Conservation (phyloP, 768 basidiomycete species). For the Boletus rex-veris region DNA sequence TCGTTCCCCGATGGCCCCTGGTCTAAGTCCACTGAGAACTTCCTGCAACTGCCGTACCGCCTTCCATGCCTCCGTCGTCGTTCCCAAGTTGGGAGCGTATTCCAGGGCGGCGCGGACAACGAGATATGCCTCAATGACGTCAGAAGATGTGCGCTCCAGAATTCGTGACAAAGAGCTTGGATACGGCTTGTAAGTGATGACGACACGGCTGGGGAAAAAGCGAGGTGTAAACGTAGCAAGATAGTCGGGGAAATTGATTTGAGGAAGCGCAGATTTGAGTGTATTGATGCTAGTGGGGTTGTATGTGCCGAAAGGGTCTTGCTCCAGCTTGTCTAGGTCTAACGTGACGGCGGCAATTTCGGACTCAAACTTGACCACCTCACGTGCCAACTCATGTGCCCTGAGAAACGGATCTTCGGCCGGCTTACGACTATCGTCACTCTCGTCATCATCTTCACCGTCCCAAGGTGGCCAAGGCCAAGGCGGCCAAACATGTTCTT, state of each 20-base stretch:
- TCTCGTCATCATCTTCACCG: slow-evolving; percentile 51
- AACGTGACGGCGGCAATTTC: slow-evolving; percentile 74
- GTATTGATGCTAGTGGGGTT: slow-evolving; percentile 75
- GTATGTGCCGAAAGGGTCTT: slow-evolving; percentile 85
- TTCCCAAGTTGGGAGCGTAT: slow-evolving; percentile 69
- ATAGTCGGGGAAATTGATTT: slow-evolving; percentile 83
- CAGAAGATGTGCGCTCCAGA: slow-evolving; percentile 59
- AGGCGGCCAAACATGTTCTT: slow-evolving; percentile 59
- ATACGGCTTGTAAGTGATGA: slow-evolving; percentile 82
- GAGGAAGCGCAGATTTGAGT: slow-evolving; percentile 63
- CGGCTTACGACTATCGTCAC: slow-evolving; percentile 37
- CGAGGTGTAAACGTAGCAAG: slow-evolving; percentile 82
- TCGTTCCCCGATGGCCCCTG: slow-evolving; percentile 80
- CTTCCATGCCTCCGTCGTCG: slow-evolving; percentile 74
- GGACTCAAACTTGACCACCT: slow-evolving; percentile 76
- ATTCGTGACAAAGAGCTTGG: slow-evolving; percentile 63
- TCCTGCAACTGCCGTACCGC: slow-evolving; percentile 69
- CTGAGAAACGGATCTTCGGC: slow-evolving; percentile 36
- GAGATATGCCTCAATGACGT: slow-evolving; percentile 85
- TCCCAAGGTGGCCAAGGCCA: slow-evolving; percentile 90
- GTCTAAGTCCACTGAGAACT: slow-evolving; percentile 77
- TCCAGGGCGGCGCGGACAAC: slow-evolving; percentile 69
- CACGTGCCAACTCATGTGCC: slow-evolving; percentile 61
- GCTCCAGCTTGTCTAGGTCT: slow-evolving; percentile 71
- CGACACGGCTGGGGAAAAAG: slow-evolving; percentile 67